These are phyloP conservation scores for Kwoniella pini DNA, from an alignment of 768 basidiomycete genomes.

Conservation along the genomic window DNA sequence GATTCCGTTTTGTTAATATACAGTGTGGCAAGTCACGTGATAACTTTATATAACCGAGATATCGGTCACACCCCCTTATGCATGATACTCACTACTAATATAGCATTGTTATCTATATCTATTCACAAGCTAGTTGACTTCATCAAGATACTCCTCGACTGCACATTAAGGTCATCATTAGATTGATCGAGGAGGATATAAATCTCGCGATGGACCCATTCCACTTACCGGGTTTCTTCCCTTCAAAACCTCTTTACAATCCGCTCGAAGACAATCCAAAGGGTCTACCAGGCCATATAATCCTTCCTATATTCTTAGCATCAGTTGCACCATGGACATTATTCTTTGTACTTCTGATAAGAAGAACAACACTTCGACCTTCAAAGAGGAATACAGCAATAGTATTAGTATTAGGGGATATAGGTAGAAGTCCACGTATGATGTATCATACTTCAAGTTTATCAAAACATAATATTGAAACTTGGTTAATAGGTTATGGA, in stretches of 20 bases:
- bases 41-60: too few species aligned
- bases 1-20: too few species aligned
- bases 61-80: too few species aligned
- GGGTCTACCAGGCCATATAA: slow-evolving; percentile 1
- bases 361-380: slow-evolving; percentile 9
- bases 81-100: too few species aligned
- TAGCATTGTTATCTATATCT: too few species aligned
- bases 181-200: too few species aligned
- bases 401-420: slow-evolving; percentile 89
- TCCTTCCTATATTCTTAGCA: slow-evolving; percentile 16
- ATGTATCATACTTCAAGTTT: slow-evolving; percentile 98
- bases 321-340: slow-evolving; percentile 16
- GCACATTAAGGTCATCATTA: too few species aligned
- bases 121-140: too few species aligned
- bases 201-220: neutral
- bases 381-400: slow-evolving; percentile 63
- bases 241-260: slow-evolving; percentile 3
- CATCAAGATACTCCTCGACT: too few species aligned
- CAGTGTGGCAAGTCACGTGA: too few species aligned
- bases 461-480: slow-evolving; percentile 72
- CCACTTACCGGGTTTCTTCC: slow-evolving; percentile 6
- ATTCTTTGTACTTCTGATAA: slow-evolving; percentile 9
- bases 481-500: slow-evolving; percentile 79
- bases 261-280: slow-evolving; percentile 6
- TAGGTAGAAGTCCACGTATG: slow-evolving; percentile 94